phyloP scores from a whole-genome alignment of 371 early-diverging fungal species.

The Actinomortierella wolfii region DNA sequence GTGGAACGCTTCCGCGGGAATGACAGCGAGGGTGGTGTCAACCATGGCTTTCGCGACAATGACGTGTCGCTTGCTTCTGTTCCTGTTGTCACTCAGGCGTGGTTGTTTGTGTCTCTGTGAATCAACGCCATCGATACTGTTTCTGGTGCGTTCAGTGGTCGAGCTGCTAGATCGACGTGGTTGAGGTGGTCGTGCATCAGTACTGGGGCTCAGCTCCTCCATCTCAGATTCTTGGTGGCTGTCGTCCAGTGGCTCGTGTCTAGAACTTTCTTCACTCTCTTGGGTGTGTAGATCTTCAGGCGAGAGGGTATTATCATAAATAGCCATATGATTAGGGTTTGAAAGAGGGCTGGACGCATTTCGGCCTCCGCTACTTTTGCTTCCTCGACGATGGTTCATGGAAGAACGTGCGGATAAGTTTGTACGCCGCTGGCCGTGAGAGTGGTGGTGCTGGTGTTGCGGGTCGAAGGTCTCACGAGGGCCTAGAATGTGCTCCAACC shows the following conservation, averaged over 20 bases:
- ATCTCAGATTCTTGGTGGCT: neutral
- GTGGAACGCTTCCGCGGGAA: conserved; percentile 94
- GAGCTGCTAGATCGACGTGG: neutral
- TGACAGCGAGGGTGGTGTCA: conserved; percentile 92
- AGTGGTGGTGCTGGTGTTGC: conserved; percentile 1
- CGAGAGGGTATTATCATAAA: conserved; percentile 12
- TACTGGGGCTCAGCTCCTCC: neutral
- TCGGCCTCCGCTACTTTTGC: conserved; percentile 20
- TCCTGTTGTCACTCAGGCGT: conserved; percentile 4
- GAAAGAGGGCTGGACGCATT: conserved; percentile 44
- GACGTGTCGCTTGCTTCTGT: conserved; percentile 64
- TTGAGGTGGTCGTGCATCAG: neutral
- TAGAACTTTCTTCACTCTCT: no score
- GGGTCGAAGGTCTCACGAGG: neutral
- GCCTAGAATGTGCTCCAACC: no score
- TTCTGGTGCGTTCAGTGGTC: no score
- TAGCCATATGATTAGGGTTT: conserved; percentile 46
- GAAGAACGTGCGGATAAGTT: no score
- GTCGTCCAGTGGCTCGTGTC: neutral
- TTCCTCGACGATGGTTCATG: neutral
- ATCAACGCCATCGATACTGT: no score
- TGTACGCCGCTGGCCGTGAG: conserved; percentile 8
- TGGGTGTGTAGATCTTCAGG: neutral
- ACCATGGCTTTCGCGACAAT: conserved; percentile 85
- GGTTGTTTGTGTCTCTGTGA: neutral